Percentiles rank a stretch among this genome's conserved stretches.
These are phyloP conservation scores for Scutellaria galericulata DNA, from an alignment of 257 asterid genomes.

Conservation along the genomic window DNA sequence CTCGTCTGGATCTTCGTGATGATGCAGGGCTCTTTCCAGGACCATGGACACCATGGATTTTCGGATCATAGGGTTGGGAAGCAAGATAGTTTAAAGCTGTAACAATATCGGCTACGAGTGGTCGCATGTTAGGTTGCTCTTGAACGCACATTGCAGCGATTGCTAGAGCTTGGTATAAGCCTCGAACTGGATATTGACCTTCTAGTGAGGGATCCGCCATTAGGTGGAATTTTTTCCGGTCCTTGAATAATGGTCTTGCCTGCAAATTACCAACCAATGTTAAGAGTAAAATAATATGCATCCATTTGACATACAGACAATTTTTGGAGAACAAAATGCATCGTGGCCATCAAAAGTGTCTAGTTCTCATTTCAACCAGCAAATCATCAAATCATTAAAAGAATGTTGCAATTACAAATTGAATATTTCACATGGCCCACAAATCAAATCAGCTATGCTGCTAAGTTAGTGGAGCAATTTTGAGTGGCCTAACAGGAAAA, in stretches of 20 bases:
- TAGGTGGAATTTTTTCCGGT: constrained; percentile 48
- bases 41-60: constrained; percentile 25
- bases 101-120: constrained; percentile 50
- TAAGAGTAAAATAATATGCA: too few species aligned
- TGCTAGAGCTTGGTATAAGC: constrained; percentile 59
- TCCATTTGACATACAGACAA: too few species aligned
- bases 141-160: constrained; percentile 69
- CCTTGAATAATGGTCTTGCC: constrained; percentile 58
- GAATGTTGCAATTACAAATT: constrained; percentile 8
- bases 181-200: constrained; percentile 51
- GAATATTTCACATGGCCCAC: constrained; percentile 27
- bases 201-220: constrained; percentile 55
- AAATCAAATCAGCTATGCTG: constrained; percentile 20
- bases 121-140: constrained; percentile 54
- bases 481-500: constrained; percentile 23
- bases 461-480: constrained; percentile 26
- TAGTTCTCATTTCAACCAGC: neutral
- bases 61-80: constrained; percentile 44
- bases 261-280: constrained; percentile 29
- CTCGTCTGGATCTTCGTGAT: constrained; percentile 27
- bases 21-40: constrained; percentile 17
- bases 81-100: constrained; percentile 51
- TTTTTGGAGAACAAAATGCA: too few species aligned
- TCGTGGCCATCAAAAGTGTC: neutral
- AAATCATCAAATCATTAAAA: neutral